Percentiles rank a stretch among this genome's conserved stretches.
Evolutionary conservation across 106 monocot species (phyloP).

Genomic region (Phalaenopsis equestris): DNA sequence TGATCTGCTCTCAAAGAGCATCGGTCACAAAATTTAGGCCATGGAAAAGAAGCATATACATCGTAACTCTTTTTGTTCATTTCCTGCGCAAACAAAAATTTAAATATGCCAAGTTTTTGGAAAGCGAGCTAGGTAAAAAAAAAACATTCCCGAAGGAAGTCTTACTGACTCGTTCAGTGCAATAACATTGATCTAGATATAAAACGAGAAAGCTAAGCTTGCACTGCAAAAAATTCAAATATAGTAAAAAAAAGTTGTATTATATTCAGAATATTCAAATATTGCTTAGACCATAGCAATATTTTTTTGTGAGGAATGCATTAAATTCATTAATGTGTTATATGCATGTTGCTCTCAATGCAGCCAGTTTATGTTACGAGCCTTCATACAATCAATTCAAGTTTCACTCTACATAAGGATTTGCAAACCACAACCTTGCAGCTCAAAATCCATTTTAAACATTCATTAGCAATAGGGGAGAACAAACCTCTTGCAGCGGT

Average conservation of each 20-base stretch:
- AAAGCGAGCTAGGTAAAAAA: not conserved
- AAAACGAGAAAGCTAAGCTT: not conserved
- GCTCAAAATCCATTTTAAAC: not conserved
- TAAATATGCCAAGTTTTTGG: not conserved
- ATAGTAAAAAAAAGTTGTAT: not conserved
- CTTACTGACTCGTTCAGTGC: not conserved
- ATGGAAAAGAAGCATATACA: not conserved
- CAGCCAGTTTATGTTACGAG: not conserved
- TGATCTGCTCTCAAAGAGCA: not conserved
- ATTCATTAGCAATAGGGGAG: not conserved
- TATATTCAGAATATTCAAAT: not conserved
- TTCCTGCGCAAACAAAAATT: not conserved
- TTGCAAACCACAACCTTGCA: not conserved
- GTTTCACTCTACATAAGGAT: not conserved
- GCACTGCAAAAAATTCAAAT: not conserved
- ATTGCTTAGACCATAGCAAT: not conserved
- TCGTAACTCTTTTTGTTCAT: not conserved
- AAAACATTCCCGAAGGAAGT: not conserved
- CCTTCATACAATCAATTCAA: not conserved
- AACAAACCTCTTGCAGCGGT: constrained; percentile 43
- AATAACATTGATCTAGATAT: not conserved
- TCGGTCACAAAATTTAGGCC: not conserved
- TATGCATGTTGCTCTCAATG: not conserved
- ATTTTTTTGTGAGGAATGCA: not conserved
- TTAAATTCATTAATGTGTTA: not conserved